phyloP scores from a whole-genome alignment of 176 grass and related monocot species.

The Melocanna baccifera region DNA sequence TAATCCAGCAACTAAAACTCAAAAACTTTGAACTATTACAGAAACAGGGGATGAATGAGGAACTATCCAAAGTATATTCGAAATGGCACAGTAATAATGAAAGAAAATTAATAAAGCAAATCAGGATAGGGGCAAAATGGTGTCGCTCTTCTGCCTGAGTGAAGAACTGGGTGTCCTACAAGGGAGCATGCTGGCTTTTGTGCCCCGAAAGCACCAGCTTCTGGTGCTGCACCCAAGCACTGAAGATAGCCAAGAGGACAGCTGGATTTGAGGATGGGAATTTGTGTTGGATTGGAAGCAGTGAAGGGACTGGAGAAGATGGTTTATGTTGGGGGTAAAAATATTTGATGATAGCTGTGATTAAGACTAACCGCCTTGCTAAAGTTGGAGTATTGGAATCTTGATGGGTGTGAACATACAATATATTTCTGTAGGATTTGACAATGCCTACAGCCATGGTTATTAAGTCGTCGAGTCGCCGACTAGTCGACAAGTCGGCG shows the following conservation, averaged over 20 bases:
- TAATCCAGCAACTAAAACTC: background rate
- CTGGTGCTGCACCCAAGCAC: background rate
- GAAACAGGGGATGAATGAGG: background rate
- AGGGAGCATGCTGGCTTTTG: background rate
- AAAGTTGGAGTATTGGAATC: background rate
- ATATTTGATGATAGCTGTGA: background rate
- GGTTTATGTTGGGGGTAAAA: background rate
- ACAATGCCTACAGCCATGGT: background rate
- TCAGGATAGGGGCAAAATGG: background rate
- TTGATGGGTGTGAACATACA: background rate
- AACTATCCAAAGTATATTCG: background rate
- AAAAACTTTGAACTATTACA: background rate
- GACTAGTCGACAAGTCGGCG: no score
- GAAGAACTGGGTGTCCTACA: background rate
- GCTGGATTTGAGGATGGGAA: background rate
- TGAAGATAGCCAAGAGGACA: background rate
- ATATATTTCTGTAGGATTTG: background rate
- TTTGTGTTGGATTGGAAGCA: background rate
- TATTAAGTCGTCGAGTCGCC: no score
- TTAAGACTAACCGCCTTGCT: background rate
- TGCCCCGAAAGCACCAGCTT: background rate
- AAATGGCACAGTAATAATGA: background rate
- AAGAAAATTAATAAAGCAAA: background rate
- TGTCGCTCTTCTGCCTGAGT: background rate
- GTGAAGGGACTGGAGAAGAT: background rate